Percentiles rank a stretch among this genome's conserved stretches.
phyloP scores from a whole-genome alignment of 768 basidiomycete genomes.

The Cystofilobasidium bisporidii region DNA sequence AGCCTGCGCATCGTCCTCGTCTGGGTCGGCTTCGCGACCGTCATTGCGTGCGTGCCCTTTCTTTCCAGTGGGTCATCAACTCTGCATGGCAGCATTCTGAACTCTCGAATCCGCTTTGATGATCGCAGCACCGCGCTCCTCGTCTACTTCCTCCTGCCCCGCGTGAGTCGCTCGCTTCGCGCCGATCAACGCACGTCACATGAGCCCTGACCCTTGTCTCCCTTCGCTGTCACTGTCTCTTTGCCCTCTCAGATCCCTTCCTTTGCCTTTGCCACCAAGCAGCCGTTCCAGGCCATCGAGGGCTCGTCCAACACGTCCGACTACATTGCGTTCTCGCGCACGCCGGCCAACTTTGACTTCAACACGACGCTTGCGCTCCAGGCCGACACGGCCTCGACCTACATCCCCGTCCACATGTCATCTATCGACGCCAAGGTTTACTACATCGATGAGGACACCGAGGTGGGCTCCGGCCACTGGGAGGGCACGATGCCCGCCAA shows the following conservation, averaged over 20 bases:
- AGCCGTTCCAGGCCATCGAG: constrained; percentile 51
- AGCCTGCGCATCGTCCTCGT: constrained; percentile 64
- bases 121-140: constrained; percentile 51
- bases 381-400: constrained; percentile 65
- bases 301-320: constrained; percentile 24
- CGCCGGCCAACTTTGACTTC: constrained; percentile 85
- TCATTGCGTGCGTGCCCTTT: constrained; percentile 55
- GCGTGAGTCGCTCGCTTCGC: constrained; percentile 43
- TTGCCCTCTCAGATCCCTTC: constrained; percentile 42
- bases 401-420: constrained; percentile 65
- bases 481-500: constrained; percentile 57
- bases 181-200: too few relatives aligned
- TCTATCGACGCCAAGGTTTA: constrained; percentile 58
- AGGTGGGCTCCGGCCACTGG: constrained; percentile 60
- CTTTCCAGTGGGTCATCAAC: too few relatives aligned
- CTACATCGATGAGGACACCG: constrained; percentile 56
- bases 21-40: constrained; percentile 48
- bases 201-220: too few relatives aligned
- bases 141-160: constrained; percentile 70
- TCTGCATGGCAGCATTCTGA: too few relatives aligned
- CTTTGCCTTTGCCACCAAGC: constrained; percentile 52
- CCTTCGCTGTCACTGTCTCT: background rate
- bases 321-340: constrained; percentile 55
- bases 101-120: too few relatives aligned
- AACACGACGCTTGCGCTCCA: constrained; percentile 63